These are phyloP conservation scores for Coelastrella sp. DNA, from an alignment of 139 green algal genomes.

Conservation along the genomic window DNA sequence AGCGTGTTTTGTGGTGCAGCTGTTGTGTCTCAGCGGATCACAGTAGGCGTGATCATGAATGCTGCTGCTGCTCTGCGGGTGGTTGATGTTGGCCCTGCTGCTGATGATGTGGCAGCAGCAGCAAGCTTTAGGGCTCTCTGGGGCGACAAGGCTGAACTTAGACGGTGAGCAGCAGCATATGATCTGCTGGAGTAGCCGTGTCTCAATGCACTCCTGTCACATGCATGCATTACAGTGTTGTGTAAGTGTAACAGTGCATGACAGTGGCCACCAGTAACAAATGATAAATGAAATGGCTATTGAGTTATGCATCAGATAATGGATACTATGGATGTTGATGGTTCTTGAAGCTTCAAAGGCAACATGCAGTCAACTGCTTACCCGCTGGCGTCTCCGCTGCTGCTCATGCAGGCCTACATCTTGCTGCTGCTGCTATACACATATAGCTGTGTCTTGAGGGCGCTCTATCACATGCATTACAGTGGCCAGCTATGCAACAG, in stretches of 20 bases:
- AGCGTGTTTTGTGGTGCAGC: background rate
- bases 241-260: conserved; percentile 50
- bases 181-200: background rate
- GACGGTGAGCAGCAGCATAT: conserved; percentile 21
- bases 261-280: background rate
- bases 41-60: conserved; percentile 60
- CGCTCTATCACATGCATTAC: no score
- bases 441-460: no score
- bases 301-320: no score
- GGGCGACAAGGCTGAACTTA: conserved; percentile 81
- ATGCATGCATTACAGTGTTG: no score
- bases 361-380: no score
- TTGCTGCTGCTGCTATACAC: no score
- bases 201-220: background rate
- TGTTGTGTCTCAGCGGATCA: background rate
- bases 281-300: no score
- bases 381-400: no score
- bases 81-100: conserved; percentile 81
- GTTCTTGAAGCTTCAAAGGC: no score
- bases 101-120: conserved; percentile 68
- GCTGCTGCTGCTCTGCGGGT: conserved; percentile 58
- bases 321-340: background rate
- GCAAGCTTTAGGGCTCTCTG: conserved; percentile 81
- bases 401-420: no score
- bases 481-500: no score